Evolutionary conservation across 78 protist genomes (phyloP).

Genomic region (Ministeria vibrans): DNA sequence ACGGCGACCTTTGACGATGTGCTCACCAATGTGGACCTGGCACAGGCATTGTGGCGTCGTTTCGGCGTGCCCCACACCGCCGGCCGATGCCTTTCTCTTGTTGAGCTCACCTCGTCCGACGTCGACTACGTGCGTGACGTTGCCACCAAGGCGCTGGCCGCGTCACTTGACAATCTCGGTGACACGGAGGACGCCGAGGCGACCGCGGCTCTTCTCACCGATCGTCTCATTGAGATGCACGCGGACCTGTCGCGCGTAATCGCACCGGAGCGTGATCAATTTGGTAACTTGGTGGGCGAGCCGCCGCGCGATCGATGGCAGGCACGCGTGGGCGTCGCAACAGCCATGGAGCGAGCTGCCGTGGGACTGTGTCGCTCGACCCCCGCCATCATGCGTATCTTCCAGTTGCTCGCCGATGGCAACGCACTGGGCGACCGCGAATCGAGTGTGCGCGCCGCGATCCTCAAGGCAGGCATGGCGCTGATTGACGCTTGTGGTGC

Average conservation of each 20-base stretch:
- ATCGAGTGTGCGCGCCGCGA: background rate
- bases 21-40: background rate
- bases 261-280: slow-evolving; percentile 7
- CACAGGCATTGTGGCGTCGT: background rate
- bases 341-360: slow-evolving; percentile 6
- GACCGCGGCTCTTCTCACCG: too few relatives aligned
- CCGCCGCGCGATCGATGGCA: slow-evolving; percentile 7
- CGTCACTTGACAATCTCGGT: background rate
- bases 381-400: background rate
- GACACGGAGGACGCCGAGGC: background rate
- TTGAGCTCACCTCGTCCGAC: background rate
- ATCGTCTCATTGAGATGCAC: background rate
- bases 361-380: background rate
- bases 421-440: background rate
- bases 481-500: background rate
- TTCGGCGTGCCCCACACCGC: background rate
- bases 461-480: background rate
- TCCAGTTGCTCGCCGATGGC: background rate
- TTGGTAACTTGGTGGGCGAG: background rate
- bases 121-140: background rate
- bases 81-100: background rate
- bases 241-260: background rate
- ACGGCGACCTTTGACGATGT: background rate
- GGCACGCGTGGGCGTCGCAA: slow-evolving; percentile 11
- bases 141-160: background rate